Base-by-base conservation (phyloP, 306 rosid genomes). In the Rubus parviflorus region DNA sequence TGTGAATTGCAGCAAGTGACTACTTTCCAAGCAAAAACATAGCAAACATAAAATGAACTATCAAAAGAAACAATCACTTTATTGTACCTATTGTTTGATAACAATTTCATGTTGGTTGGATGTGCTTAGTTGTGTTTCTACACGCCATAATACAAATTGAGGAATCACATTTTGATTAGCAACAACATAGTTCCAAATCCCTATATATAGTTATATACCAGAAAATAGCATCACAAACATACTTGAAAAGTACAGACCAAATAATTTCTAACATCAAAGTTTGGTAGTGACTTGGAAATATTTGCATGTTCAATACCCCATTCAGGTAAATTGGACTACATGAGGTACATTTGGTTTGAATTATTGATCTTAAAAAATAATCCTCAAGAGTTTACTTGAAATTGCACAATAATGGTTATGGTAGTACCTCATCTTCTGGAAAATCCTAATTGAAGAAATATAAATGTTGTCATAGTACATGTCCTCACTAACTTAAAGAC, bases 121-220 rank as follows among this genome's bases (percentile, higher is more conserved):
- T 19, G 46, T 35, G 41, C 23, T 5, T 22, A 40, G 53, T 60
- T 57, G 42, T 54, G n/a, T n/a, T n/a, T n/a, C 37, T 12, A n/a
- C 58, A 45, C n/a, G 8, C 42, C 57, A 60, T 13, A 42, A n/a
- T 7, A 61, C 45, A 62, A 49, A 22, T n/a, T n/a, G 13, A 5
- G 57, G 46, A 25, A 79, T 16, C 66, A 72, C 25, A 63, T 16
- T 5, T 40, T 30, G 9, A 70, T 58, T 70, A 20, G 41, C 22
- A 37, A 20, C 65, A 71, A 71, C 5, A 79, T n/a, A 48, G 4
- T 71, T 76, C 25, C n/a, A 53, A 23, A 38, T 52, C 40, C 61
- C 0, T 8, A 2, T 61, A 48, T 7, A n/a, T n/a, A n/a, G n/a
- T n/a, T n/a, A n/a, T 16, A 9, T 20, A 10, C 64, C 23, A 8